Evolutionary conservation across 768 basidiomycete genomes (phyloP), one percentile per base, ranked within the genome.

Genomic region (Dentipellis sp.): DNA sequence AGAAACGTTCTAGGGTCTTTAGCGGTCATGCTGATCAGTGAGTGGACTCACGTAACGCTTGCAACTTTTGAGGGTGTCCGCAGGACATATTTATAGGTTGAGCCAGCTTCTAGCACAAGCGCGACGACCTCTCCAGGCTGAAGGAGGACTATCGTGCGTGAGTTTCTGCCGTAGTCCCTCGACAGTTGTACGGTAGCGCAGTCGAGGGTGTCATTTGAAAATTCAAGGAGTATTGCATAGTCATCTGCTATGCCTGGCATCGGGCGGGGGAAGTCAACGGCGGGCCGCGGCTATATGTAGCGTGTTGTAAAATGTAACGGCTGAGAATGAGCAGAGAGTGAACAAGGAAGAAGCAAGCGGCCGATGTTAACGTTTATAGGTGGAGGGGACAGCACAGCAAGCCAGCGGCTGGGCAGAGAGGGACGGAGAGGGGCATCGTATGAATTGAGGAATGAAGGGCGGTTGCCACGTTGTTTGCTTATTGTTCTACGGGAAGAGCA

Each of bases 161-260:
- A 69, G 51, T 75, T 75, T 52, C 78, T 74, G 48, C 82, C 83
- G 60, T 86, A 86, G 68, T 86, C 79, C 37, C 78, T 75, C 57
- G 83, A 69, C 34, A 84, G 75, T 65, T 87, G 84, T 38, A 87
- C 72, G 45, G 84, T 80, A 57, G 82, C 78, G 54, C 73, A 77
- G 64, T 83, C 81, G 62, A 74, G 78, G 14, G 82, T 84, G 63
- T 87, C 85, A 67, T 87, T 88, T 51, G 78, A 78, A 67, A 88
- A 77, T 66, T 83, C 81, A 66, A 87, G 79, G 54, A 80, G 73
- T 65, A 86, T 76, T 64, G 85, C 84, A 71, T 83, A 86, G 58
- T 65, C 67, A 67, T 83, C 76, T 12, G 80, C 73, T 62, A 75
- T 70, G 29, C 76, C 77, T 57, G 85, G 85, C 85, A 87, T 86